Percentiles rank a stretch among this genome's conserved stretches.
Conservation (phyloP, 2,329 filamentous ascomycete species). For the Elsinoe arachidis region DNA sequence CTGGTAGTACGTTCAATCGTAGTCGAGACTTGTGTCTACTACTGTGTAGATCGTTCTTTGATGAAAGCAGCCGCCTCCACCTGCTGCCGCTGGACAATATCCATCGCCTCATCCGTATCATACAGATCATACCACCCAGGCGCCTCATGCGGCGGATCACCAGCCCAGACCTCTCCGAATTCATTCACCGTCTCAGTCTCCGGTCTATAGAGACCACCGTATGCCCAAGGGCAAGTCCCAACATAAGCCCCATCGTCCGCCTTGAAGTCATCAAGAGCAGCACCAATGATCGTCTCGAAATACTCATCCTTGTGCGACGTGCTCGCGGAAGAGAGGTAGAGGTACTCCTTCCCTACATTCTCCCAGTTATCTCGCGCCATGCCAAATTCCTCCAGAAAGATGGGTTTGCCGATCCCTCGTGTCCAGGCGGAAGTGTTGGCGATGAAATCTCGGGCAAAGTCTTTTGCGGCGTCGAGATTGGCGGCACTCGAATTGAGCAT, state of each 20-base stretch:
- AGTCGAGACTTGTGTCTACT: too few relatives aligned
- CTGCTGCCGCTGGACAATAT: slow-evolving; percentile 29
- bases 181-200: slow-evolving; percentile 31
- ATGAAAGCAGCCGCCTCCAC: slow-evolving; percentile 21
- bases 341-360: slow-evolving; percentile 30
- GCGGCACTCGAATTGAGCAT: slow-evolving; percentile 29
- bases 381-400: slow-evolving; percentile 34
- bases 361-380: slow-evolving; percentile 35
- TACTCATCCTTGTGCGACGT: slow-evolving; percentile 33
- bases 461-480: slow-evolving; percentile 28
- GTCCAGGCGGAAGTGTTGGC: slow-evolving; percentile 29
- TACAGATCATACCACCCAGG: slow-evolving; percentile 36
- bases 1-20: too few relatives aligned
- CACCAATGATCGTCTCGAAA: slow-evolving; percentile 30
- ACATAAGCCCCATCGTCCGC: slow-evolving; percentile 27
- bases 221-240: slow-evolving; percentile 33
- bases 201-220: slow-evolving; percentile 32
- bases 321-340: slow-evolving; percentile 28
- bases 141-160: slow-evolving; percentile 32
- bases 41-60: too few relatives aligned
- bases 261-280: slow-evolving; percentile 30
- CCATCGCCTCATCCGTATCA: slow-evolving; percentile 31
- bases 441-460: slow-evolving; percentile 29
- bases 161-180: slow-evolving; percentile 35
- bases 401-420: slow-evolving; percentile 30